These are phyloP conservation scores for Incumbomyces lentus DNA, from an alignment of 2,329 filamentous ascomycete genomes.

Conservation along the genomic window DNA sequence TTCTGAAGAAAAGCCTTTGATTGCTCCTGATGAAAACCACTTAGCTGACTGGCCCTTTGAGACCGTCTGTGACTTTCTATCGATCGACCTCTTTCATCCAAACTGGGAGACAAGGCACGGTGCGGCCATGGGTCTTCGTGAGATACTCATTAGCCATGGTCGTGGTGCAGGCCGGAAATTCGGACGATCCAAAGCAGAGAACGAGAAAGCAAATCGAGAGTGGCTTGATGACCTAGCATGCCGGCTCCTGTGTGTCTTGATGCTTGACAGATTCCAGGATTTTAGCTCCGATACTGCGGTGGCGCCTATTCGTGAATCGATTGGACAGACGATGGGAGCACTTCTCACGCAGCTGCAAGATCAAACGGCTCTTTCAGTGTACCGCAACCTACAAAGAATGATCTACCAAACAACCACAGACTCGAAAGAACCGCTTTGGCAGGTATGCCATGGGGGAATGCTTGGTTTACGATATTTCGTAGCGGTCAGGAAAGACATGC, in stretches of 20 bases:
- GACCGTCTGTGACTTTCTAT: conserved; percentile 84
- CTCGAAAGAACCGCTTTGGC: conserved; percentile 69
- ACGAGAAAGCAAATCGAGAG: conserved; percentile 65
- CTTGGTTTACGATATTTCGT: conserved; percentile 91
- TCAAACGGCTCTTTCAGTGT: conserved; percentile 71
- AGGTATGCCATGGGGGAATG: conserved; percentile 96
- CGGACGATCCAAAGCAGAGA: conserved; percentile 61
- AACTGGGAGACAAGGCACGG: conserved; percentile 95
- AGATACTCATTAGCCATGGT: conserved; percentile 86
- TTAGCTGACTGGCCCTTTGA: conserved; percentile 90
- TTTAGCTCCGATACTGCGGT: conserved; percentile 97
- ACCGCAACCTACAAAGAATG: conserved; percentile 73
- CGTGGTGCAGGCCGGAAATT: conserved; percentile 69
- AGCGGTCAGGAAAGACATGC: conserved; percentile 82
- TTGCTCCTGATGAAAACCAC: conserved; percentile 68
- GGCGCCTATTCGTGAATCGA: conserved; percentile 87
- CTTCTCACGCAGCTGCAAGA: conserved; percentile 74
- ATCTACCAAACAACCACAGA: conserved; percentile 81
- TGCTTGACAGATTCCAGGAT: conserved; percentile 94
- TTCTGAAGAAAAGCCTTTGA: conserved; percentile 71
- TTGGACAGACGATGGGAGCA: conserved; percentile 85
- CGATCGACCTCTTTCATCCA: conserved; percentile 83
- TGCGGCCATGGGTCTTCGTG: conserved; percentile 86
- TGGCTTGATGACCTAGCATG: conserved; percentile 96
- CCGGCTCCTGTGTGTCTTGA: conserved; percentile 86